phyloP scores from a whole-genome alignment of 2,329 filamentous ascomycete genomes.

The Cladosporium sphaerospermum region DNA sequence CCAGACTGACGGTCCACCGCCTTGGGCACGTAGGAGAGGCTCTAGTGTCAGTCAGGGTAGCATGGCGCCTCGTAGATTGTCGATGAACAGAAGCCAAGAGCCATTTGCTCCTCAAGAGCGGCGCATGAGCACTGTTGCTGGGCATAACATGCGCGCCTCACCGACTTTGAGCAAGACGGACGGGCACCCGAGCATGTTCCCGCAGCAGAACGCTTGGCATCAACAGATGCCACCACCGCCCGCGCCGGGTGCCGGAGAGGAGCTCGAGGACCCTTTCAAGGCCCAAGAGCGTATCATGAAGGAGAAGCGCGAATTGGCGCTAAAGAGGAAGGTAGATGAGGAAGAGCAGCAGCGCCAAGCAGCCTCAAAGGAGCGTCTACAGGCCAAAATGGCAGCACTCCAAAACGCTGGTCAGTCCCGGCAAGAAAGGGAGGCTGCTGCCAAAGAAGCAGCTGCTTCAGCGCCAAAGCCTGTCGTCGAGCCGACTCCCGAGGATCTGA shows the following conservation, averaged over 20 bases:
- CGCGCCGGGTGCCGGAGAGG: slow-evolving; percentile 11
- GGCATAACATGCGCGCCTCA: slow-evolving; percentile 31
- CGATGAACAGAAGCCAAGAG: slow-evolving; percentile 44
- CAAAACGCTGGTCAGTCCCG: slow-evolving; percentile 28
- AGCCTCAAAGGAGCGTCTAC: slow-evolving; percentile 27
- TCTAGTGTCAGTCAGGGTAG: slow-evolving; percentile 90
- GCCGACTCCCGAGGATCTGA: slow-evolving; percentile 11
- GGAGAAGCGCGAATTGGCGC: slow-evolving; percentile 32
- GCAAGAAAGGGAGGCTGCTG: slow-evolving; percentile 27
- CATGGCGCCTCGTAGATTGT: slow-evolving; percentile 61
- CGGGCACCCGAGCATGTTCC: slow-evolving; percentile 19
- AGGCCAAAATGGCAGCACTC: slow-evolving; percentile 30
- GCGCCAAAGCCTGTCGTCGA: slow-evolving; percentile 13
- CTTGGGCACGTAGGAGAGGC: slow-evolving; percentile 69
- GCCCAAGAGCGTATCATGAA: slow-evolving; percentile 51
- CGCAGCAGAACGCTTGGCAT: slow-evolving; percentile 27
- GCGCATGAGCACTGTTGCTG: slow-evolving; percentile 22
- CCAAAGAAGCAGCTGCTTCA: slow-evolving; percentile 23
- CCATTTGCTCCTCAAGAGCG: slow-evolving; percentile 34
- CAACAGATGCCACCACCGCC: slow-evolving; percentile 28
- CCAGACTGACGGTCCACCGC: slow-evolving; percentile 53
- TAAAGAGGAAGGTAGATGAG: slow-evolving; percentile 25
- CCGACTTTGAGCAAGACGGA: slow-evolving; percentile 17
- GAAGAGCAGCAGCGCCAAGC: slow-evolving; percentile 21
- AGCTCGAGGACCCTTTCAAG: slow-evolving; percentile 55